Evolutionary conservation across 148 eudicot species (phyloP), one percentile per base, ranked within the genome.

Genomic region (Spergularia bocconei): DNA sequence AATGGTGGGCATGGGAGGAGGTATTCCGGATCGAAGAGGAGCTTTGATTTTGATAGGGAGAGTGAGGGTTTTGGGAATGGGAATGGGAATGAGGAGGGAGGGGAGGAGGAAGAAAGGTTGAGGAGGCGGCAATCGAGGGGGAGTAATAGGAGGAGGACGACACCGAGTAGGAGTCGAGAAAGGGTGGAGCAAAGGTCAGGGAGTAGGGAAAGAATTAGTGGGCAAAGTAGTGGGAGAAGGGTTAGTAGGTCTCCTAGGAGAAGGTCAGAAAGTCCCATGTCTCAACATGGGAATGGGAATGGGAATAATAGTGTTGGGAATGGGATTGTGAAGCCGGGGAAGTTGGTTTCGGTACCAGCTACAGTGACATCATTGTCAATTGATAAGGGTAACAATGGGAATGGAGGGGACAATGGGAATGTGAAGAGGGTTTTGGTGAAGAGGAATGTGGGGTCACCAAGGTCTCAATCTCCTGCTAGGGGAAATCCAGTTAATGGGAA

Each of bases 271-370:
- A 89, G 93, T n/a, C 98, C 98, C 0, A 77, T 80, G 29, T 33
- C 85, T n/a, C 54, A 36, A 57, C 52, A 71, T 20, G 57, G 39
- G 14, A 69, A 21, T 14, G 23, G 71, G 16, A 76, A 67, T 63
- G 51, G 66, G 33, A 75, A 51, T 55, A 25, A 52, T 13, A 13
- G 12, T 55, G 59, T n/a, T 59, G 19, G 57, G 16, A 80, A 21
- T 84, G 76, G 74, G 66, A 75, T 44, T 71, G 67, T 12, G 70
- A 85, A 80, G 84, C 97, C 97, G 0, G 97, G 90, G 74, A 95
- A 95, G 73, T 82, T 95, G 90, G 90, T 95, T 2, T 89, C 99
- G 11, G 99, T 95, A 0, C 99, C 99, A 17, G 92, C 98, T 7
- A 92, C 92, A 38, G 96, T 91, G 8, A 68, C 90, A 19, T 82